Conservation (phyloP, 495 filamentous ascomycete species). For the Trichoderma reesei region DNA sequence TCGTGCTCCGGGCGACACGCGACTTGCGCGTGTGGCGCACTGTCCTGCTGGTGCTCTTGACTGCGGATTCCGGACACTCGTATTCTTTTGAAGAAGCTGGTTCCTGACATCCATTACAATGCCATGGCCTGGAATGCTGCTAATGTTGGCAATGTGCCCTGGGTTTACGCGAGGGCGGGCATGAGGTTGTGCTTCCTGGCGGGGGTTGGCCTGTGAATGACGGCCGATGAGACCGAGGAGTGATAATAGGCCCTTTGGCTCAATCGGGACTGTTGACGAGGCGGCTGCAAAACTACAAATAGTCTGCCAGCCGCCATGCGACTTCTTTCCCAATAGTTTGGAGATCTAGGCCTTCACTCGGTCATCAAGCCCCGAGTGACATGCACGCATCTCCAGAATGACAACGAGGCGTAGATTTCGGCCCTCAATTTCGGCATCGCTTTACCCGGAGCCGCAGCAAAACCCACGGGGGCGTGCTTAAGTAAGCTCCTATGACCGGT, state of each 20-base stretch:
- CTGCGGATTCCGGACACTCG: conserved; percentile 62
- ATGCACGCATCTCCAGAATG: background rate
- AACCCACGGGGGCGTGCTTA: background rate
- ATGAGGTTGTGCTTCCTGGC: conserved; percentile 47
- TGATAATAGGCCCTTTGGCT: no score
- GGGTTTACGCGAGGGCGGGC: conserved; percentile 49
- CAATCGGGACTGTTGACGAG: no score
- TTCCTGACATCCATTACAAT: conserved; percentile 46
- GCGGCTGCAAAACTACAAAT: no score
- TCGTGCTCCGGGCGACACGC: conserved; percentile 52
- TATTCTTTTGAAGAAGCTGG: conserved; percentile 44
- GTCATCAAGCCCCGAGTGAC: background rate
- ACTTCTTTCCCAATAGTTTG: no score
- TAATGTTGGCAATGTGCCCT: conserved; percentile 53
- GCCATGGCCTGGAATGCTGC: conserved; percentile 51
- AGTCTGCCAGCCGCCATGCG: no score
- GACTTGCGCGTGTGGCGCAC: conserved; percentile 55
- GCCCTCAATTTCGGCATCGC: conserved; percentile 2
- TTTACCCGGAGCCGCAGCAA: background rate
- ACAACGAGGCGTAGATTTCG: background rate
- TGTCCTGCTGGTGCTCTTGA: conserved; percentile 48
- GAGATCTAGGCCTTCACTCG: no score
- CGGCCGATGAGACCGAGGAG: conserved; percentile 5
- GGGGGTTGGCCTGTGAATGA: conserved; percentile 36
- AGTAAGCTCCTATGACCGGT: background rate